Percentiles rank a stretch among this genome's conserved stretches.
phyloP scores from a whole-genome alignment of 1,284 basidiomycete genomes.

The Ceratobasidium sp. region DNA sequence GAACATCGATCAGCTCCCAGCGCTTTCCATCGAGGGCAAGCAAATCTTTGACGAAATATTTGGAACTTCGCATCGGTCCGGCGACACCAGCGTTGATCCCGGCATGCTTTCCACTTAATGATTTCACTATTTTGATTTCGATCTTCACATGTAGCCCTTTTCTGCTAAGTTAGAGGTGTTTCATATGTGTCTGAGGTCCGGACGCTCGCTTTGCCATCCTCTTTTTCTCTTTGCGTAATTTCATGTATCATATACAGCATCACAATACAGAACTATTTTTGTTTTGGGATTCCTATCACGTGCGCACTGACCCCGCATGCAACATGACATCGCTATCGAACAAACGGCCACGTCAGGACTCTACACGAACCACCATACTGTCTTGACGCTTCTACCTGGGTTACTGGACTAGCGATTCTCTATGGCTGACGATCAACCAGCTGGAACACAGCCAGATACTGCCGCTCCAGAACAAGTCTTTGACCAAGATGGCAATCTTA shows the following conservation, averaged over 20 bases:
- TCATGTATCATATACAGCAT: slow-evolving; percentile 44
- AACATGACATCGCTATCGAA: slow-evolving; percentile 33
- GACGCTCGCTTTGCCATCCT: slow-evolving; percentile 39
- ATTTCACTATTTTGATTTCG: slow-evolving; percentile 14
- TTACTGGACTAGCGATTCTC: not conserved
- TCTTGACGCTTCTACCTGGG: not conserved
- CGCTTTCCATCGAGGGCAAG: slow-evolving; percentile 73
- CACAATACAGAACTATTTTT: slow-evolving; percentile 37
- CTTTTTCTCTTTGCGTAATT: slow-evolving; percentile 23
- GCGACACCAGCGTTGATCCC: slow-evolving; percentile 64
- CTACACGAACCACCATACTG: slow-evolving; percentile 10
- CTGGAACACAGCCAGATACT: slow-evolving; percentile 12
- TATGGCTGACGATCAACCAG: slow-evolving; percentile 38
- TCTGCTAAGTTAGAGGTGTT: slow-evolving; percentile 37
- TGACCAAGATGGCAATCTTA: slow-evolving; percentile 44
- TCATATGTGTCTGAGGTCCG: slow-evolving; percentile 29
- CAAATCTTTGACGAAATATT: slow-evolving; percentile 82
- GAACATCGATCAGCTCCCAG: slow-evolving; percentile 64
- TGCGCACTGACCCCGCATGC: slow-evolving; percentile 9
- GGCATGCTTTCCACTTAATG: slow-evolving; percentile 75
- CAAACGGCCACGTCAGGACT: slow-evolving; percentile 31
- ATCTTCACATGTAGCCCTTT: slow-evolving; percentile 39
- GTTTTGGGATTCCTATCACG: slow-evolving; percentile 18
- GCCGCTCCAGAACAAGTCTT: slow-evolving; percentile 36
- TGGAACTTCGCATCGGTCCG: slow-evolving; percentile 56